phyloP scores from a whole-genome alignment of 78 protist genomes.

The Cyanophora paradoxa region DNA sequence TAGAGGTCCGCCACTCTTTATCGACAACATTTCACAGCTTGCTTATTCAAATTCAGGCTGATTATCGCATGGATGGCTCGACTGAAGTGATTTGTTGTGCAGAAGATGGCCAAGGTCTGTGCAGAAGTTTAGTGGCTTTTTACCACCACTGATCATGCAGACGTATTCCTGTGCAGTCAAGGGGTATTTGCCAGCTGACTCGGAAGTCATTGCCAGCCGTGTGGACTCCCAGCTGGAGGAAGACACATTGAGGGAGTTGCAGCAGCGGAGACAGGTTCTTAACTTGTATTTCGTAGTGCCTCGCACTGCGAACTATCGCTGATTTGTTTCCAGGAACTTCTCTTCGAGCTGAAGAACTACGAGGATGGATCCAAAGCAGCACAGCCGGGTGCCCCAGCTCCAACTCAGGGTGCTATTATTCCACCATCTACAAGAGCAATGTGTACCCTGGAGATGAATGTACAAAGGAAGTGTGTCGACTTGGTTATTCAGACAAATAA shows the following conservation, averaged over 20 bases:
- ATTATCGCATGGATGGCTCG: slow-evolving; percentile 41
- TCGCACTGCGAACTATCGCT: no score
- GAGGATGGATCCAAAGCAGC: slow-evolving; percentile 1
- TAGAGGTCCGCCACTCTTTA: no score
- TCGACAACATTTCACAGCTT: no score
- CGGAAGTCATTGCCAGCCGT: not conserved
- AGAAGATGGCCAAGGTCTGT: slow-evolving; percentile 35
- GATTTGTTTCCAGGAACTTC: slow-evolving; percentile 11
- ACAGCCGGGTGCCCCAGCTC: not conserved
- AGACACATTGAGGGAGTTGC: not conserved
- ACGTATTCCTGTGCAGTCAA: no score
- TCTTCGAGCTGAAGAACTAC: slow-evolving; percentile 5
- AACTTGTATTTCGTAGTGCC: no score
- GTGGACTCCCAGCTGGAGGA: not conserved
- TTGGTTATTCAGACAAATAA: not conserved
- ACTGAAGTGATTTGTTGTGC: slow-evolving; percentile 3
- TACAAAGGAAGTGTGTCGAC: not conserved
- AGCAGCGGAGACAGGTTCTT: not conserved
- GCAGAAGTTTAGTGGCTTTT: no score
- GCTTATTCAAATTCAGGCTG: slow-evolving; percentile 2
- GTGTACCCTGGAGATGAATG: no score
- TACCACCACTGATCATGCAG: no score
- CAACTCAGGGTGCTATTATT: not conserved
- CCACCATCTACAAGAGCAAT: not conserved
- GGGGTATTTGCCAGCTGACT: slow-evolving; percentile 23